phyloP scores from a whole-genome alignment of 2,329 filamentous ascomycete species.

The Sporothrix inflata region DNA sequence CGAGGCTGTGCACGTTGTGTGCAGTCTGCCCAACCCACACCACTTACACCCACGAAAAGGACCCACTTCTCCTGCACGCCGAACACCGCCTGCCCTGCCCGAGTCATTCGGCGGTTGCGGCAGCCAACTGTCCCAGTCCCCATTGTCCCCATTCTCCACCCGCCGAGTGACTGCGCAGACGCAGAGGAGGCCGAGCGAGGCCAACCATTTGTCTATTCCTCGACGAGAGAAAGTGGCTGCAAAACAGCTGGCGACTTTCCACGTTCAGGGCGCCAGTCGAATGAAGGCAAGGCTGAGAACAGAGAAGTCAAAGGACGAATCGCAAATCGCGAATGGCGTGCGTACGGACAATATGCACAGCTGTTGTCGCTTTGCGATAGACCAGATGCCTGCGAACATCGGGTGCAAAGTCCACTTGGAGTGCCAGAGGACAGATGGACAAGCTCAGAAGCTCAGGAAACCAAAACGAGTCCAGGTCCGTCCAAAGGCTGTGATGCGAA shows the following conservation, averaged over 20 bases:
- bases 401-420: too few species aligned
- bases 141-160: too few species aligned
- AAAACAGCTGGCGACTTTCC: too few species aligned
- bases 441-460: background rate
- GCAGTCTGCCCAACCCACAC: background rate
- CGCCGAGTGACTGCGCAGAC: background rate
- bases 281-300: background rate
- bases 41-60: constrained; percentile 5
- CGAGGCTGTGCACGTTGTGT: background rate
- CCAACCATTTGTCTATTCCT: too few species aligned
- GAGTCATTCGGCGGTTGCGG: constrained; percentile 13
- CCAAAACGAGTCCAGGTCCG: background rate
- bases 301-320: background rate
- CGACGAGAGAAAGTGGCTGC: too few species aligned
- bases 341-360: too few species aligned
- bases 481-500: background rate
- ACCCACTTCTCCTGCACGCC: background rate
- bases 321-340: too few species aligned
- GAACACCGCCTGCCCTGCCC: background rate
- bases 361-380: too few species aligned
- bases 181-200: background rate
- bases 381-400: background rate
- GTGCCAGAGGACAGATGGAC: too few species aligned
- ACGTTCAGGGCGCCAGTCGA: background rate
- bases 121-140: too few species aligned